A percentile compares a stretch with the other conserved stretches of the same genome.
Conservation (phyloP, 305 asterid species). For the Rubia peregrina region DNA sequence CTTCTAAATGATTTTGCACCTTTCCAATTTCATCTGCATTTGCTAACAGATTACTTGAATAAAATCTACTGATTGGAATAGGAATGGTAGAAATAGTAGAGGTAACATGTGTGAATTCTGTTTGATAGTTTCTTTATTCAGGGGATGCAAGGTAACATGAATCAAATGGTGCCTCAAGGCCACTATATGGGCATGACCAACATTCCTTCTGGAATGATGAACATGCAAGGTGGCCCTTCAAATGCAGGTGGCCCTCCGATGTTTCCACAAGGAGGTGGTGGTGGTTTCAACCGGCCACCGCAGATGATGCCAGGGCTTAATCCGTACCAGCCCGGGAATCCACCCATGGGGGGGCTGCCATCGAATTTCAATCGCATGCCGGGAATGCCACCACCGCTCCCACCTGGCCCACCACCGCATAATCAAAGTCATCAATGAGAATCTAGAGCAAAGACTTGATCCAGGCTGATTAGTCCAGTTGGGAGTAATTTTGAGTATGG, state of each 20-base stretch:
- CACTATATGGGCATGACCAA: conserved; percentile 71
- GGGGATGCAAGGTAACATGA: conserved; percentile 79
- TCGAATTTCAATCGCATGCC: conserved; percentile 52
- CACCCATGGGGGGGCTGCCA: conserved; percentile 48
- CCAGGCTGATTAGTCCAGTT: background rate
- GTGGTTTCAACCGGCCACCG: conserved; percentile 80
- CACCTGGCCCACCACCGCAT: conserved; percentile 97
- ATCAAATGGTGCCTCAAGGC: conserved; percentile 78
- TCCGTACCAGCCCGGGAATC: conserved; percentile 87
- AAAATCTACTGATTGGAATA: background rate
- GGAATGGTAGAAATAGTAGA: background rate
- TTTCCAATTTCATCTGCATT: background rate
- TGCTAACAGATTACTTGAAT: background rate
- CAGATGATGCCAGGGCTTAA: conserved; percentile 85
- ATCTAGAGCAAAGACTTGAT: background rate
- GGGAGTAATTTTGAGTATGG: background rate
- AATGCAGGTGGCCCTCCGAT: conserved; percentile 54
- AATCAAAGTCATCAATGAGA: conserved; percentile 60
- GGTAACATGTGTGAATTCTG: background rate
- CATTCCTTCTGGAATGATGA: conserved; percentile 54
- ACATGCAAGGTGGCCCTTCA: conserved; percentile 50
- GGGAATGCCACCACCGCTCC: conserved; percentile 86
- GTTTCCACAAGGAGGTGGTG: conserved; percentile 76
- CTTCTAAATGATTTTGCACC: background rate
- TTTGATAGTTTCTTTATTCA: conserved; percentile 13